Evolutionary conservation across 768 basidiomycete species (phyloP).

Genomic region (Auricularia auricula-judae): DNA sequence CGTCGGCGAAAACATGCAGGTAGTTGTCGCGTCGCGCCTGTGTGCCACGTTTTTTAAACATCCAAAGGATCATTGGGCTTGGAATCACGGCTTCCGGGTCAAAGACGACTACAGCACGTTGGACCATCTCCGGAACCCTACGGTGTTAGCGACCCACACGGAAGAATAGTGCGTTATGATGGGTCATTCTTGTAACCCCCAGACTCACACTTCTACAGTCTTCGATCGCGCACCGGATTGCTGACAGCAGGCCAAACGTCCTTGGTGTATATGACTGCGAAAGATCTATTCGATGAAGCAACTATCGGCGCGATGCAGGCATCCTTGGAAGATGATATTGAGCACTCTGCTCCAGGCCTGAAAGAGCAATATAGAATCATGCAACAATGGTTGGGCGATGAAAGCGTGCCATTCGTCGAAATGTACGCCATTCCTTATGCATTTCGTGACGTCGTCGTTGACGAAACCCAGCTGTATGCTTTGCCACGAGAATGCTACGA

Average conservation of each 20-base stretch:
- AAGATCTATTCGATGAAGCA: background rate
- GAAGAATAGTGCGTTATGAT: background rate
- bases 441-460: too few relatives aligned
- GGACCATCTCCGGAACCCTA: background rate
- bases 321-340: background rate
- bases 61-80: background rate
- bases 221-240: background rate
- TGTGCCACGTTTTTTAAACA: background rate
- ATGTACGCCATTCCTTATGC: background rate
- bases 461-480: too few relatives aligned
- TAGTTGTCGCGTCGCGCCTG: too few relatives aligned
- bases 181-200: background rate
- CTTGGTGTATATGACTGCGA: background rate
- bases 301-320: background rate
- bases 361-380: background rate
- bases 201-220: background rate
- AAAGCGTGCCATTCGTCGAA: background rate
- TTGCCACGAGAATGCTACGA: too few relatives aligned
- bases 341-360: background rate
- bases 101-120: background rate
- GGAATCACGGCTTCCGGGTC: background rate
- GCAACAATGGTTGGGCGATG: background rate
- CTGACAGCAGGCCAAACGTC: background rate
- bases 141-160: background rate
- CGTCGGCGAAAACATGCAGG: slow-evolving; percentile 37